phyloP scores from a whole-genome alignment of 1,284 basidiomycete genomes.

The Puccinia novopanici region DNA sequence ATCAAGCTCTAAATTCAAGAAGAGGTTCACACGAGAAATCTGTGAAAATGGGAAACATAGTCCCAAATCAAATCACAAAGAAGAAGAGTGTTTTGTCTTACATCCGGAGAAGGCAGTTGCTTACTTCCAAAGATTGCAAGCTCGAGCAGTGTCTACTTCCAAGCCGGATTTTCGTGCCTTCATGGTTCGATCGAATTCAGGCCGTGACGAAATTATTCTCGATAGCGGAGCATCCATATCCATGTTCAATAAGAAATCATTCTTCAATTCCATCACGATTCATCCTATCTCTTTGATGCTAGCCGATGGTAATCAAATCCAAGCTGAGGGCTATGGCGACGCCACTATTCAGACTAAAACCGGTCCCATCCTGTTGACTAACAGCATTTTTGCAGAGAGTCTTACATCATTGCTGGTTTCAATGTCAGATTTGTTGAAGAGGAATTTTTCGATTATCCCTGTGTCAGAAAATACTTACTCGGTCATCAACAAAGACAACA shows the following conservation, averaged over 20 bases:
- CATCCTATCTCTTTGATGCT: neutral
- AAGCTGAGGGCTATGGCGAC: conserved; percentile 5
- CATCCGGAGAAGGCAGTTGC: neutral
- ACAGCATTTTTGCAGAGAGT: neutral
- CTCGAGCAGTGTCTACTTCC: neutral
- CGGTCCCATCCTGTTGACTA: neutral
- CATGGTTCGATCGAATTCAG: no score
- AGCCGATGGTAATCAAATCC: neutral
- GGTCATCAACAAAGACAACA: neutral
- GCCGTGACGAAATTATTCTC: no score
- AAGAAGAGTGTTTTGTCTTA: neutral
- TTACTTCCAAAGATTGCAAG: neutral
- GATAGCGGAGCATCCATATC: no score
- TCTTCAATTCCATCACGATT: neutral
- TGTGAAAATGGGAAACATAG: no score
- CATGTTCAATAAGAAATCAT: neutral
- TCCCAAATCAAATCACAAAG: neutral
- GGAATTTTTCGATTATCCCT: neutral
- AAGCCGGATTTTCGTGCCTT: neutral
- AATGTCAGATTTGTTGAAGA: no score
- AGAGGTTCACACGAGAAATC: neutral
- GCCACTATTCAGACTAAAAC: neutral
- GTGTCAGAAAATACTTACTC: no score
- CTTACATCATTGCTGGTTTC: neutral
- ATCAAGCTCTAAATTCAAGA: neutral